Base-by-base conservation (phyloP, 495 filamentous ascomycete genomes). In the Eremomyces bilateralis region DNA sequence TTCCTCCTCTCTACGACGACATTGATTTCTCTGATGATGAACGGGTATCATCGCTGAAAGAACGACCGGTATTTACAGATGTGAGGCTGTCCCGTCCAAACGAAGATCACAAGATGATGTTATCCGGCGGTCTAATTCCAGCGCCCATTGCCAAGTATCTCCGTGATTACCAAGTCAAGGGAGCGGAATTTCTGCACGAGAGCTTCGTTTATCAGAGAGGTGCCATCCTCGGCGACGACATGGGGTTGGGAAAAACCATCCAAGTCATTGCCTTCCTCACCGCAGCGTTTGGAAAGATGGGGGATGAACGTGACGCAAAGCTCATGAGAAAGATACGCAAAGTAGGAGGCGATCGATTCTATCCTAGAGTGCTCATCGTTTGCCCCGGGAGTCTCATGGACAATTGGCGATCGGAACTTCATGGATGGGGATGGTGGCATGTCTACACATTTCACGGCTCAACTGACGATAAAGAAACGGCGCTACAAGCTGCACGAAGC, bases 181-280 rank as follows among this genome's bases (percentile, higher is more conserved):
- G 88, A 17, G 80, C 71, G 5, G 69, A 65, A 13, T 95, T 94
- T 48, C 58, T 97, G 4, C 90, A 97, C 51, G 67, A 81, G 39
- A 58, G 75, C 20, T 97, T 97, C 46, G 76, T 94, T 13, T 88
- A 80, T 45, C 90, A 95, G 40, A 79, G 73, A 38, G 88, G 90
- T 3, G 83, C 80, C 3, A 76, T 97, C 16, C 62, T 97, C 1
- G 73, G 90, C 1, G 88, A 97, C 52, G 88, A 97, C 48, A 97
- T 97, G 88, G 88, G 88, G 21, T 55, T 97, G 20, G 88, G 88
- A 0, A 97, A 97, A 53, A 97, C 88, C 0, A 80, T 97, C 11
- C 88, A 97, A 53, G 82, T 97, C 19, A 90, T 88, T 39, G 80
- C 85, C 0, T 97, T 95, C 44, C 62, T 97, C 21, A 83, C 81